These are phyloP conservation scores for Apiospora malaysiana DNA, from an alignment of 2,329 filamentous ascomycete genomes.

Conservation along the genomic window DNA sequence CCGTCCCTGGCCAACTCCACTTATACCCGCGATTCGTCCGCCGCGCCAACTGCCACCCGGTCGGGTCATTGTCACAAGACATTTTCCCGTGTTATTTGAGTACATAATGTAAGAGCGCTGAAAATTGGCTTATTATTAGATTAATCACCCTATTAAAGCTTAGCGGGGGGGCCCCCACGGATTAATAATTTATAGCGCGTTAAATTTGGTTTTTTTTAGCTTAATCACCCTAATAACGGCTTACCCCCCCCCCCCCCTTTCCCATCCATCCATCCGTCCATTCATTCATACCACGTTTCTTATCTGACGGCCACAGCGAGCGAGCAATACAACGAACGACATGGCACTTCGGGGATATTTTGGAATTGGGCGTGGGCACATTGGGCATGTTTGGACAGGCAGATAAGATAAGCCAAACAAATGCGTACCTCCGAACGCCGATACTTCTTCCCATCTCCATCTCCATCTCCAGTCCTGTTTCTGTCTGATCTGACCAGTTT, in stretches of 20 bases:
- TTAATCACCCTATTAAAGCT: not conserved
- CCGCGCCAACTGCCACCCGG: not conserved
- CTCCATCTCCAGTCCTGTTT: not conserved
- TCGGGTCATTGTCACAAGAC: conserved; percentile 15
- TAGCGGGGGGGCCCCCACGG: too few species aligned
- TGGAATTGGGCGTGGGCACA: too few species aligned
- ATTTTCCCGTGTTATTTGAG: not conserved
- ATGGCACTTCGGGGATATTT: not conserved
- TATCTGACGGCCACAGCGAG: not conserved
- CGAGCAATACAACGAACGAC: not conserved
- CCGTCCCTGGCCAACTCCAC: conserved; percentile 11
- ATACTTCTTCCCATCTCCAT: not conserved
- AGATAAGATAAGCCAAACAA: conserved; percentile 11
- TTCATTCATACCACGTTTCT: not conserved
- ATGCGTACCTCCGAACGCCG: not conserved
- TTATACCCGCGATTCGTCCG: conserved; percentile 15
- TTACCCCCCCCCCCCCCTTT: too few species aligned
- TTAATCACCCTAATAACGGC: not conserved
- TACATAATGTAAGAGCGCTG: not conserved
- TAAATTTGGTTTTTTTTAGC: too few species aligned
- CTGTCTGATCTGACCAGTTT: not conserved
- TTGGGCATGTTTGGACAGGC: too few species aligned
- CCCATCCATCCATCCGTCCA: not conserved
- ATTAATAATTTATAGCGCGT: too few species aligned
- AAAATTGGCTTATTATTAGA: conserved; percentile 2